Base-by-base conservation (phyloP, 1,139 yeast species). In the Meyerozyma smithsonii region DNA sequence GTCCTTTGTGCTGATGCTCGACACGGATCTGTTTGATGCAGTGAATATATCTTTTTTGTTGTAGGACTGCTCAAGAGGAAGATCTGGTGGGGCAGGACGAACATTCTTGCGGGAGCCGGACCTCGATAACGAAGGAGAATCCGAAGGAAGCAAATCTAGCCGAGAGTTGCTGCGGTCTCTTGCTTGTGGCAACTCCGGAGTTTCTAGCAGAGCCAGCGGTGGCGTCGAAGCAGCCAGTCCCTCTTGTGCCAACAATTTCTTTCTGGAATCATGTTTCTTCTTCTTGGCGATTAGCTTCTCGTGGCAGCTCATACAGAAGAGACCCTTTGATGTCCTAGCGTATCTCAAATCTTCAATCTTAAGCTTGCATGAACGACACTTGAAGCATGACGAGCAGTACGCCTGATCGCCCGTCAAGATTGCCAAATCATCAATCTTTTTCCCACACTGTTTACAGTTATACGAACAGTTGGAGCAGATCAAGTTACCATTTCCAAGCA, bases 391-490 rank as follows among this genome's bases (percentile, higher is more conserved):
- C 5, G 96, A 81, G 61, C 98, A 94, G 58, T 88, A 92, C 4
- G 97, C 97, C 56, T 87, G 95, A 52, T 84, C 95, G 17, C 97
- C 96, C 1, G 97, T 89, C 36, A 90, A 73, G 30, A 92, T 90
- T n/a, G 98, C 98, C 66, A 90, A 71, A 59, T 92, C 97, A 55
- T 88, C 96, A 47, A 92, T 92, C 59, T 89, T 87, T 57, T 86
- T 85, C 40, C 82, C 80, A 68, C 98, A 94, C 45, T 82, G 82
- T 53, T 83, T 81, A 61, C 98, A 92, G 38, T 82, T 79, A 58
- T 90, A 94, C 11, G 95, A 85, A 61, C 98, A 92, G 47, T 83
- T 85, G 40, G 89, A 81, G 60, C 98, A 92, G 19, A 94, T 87
- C 42, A 94, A 67, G 42, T 86, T 84, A 25, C 98, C 97, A 44